Evolutionary conservation across 768 basidiomycete genomes (phyloP).

Genomic region (Suillus plorans): DNA sequence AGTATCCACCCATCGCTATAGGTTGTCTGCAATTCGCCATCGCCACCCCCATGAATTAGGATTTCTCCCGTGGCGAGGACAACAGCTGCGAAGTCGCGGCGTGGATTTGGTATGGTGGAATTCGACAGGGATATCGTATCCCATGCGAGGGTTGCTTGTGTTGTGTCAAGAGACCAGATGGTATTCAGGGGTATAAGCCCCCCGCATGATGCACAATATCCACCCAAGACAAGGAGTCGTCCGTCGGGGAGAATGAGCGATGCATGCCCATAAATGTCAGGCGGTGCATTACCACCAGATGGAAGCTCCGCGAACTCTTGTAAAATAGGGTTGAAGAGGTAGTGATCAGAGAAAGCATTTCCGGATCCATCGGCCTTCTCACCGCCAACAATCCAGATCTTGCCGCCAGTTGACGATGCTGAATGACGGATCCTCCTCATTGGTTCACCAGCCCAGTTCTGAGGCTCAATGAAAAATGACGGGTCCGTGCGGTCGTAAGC

Average conservation of each 20-base stretch:
- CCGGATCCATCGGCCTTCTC: conserved; percentile 79
- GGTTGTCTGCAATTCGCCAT: conserved; percentile 52
- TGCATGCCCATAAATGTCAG: conserved; percentile 70
- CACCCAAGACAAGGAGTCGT: conserved; percentile 73
- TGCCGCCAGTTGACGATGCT: conserved; percentile 48
- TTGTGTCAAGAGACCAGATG: conserved; percentile 66
- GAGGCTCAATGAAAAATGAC: conserved; percentile 45
- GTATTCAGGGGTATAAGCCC: conserved; percentile 54
- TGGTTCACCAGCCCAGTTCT: conserved; percentile 65
- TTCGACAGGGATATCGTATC: conserved; percentile 37
- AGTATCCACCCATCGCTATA: conserved; percentile 72
- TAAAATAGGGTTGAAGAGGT: conserved; percentile 51
- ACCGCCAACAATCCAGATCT: conserved; percentile 76
- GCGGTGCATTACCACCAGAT: conserved; percentile 50
- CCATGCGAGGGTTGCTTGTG: conserved; percentile 50
- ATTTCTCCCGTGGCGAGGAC: conserved; percentile 52
- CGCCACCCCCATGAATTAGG: conserved; percentile 78
- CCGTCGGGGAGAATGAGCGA: conserved; percentile 71
- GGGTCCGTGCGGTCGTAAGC: conserved; percentile 39
- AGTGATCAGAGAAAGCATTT: conserved; percentile 60
- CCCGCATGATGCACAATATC: conserved; percentile 50
- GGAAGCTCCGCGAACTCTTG: conserved; percentile 58
- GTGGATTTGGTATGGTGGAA: conserved; percentile 49
- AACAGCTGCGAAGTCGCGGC: conserved; percentile 62
- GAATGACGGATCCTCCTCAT: conserved; percentile 77